phyloP scores from a whole-genome alignment of 2,329 filamentous ascomycete species.

The Eutypa lata region DNA sequence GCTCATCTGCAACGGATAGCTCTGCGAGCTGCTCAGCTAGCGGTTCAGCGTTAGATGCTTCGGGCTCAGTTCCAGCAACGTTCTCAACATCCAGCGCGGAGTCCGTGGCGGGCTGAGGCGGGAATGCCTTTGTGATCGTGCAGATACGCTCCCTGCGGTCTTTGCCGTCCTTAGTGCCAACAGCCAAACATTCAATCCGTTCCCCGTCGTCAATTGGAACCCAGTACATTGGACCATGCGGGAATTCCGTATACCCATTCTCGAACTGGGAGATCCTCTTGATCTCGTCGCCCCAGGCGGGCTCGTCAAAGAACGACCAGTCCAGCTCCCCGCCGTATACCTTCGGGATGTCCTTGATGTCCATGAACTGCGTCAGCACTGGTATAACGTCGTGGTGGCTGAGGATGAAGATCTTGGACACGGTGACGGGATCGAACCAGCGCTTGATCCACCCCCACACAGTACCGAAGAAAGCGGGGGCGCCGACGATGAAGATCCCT shows the following conservation, averaged over 20 bases:
- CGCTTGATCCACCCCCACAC: slow-evolving; percentile 95
- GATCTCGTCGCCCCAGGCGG: slow-evolving; percentile 43
- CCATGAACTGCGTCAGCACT: slow-evolving; percentile 78
- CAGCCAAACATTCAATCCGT: slow-evolving; percentile 49
- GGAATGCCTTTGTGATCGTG: slow-evolving; percentile 45
- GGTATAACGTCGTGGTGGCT: slow-evolving; percentile 67
- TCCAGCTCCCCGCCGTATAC: slow-evolving; percentile 86
- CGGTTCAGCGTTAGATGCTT: slow-evolving; percentile 5
- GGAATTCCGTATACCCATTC: slow-evolving; percentile 50
- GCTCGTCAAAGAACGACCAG: slow-evolving; percentile 79
- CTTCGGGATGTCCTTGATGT: slow-evolving; percentile 78
- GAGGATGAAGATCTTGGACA: slow-evolving; percentile 94
- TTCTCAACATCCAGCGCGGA: slow-evolving; percentile 6
- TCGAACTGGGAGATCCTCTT: slow-evolving; percentile 45
- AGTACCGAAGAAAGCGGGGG: slow-evolving; percentile 85
- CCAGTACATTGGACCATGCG: slow-evolving; percentile 57
- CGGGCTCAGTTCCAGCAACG: slow-evolving; percentile 11
- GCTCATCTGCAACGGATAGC: slow-evolving; percentile 16
- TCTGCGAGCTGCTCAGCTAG: slow-evolving; percentile 14
- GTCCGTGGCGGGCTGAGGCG: slow-evolving; percentile 17
- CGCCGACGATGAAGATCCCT: slow-evolving; percentile 71
- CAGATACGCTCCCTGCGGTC: slow-evolving; percentile 47
- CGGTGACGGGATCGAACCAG: slow-evolving; percentile 92
- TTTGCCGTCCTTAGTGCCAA: slow-evolving; percentile 45
- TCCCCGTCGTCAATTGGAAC: slow-evolving; percentile 43